phyloP scores from a whole-genome alignment of 305 asterid genomes.

The Galium porrigens region DNA sequence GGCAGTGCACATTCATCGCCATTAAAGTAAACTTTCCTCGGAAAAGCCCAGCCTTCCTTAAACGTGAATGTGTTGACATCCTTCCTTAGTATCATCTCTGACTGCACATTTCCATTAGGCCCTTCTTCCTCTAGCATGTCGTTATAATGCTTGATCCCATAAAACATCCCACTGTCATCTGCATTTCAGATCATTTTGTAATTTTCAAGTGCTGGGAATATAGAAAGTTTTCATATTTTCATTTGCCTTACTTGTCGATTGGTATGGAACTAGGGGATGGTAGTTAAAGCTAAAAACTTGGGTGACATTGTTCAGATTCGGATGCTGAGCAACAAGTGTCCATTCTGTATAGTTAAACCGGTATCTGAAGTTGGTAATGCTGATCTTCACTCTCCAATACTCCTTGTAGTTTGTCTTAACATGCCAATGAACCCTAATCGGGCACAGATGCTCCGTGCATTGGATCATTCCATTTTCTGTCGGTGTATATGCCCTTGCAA shows the following conservation, averaged over 20 bases:
- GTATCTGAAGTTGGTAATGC: constrained; percentile 36
- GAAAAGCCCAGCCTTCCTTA: constrained; percentile 8
- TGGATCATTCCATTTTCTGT: constrained; percentile 14
- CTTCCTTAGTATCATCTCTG: constrained; percentile 5
- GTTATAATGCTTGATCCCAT: constrained; percentile 5
- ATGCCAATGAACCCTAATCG: constrained; percentile 51
- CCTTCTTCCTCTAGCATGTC: neutral
- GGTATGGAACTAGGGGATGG: constrained; percentile 25
- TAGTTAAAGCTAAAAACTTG: constrained; percentile 40
- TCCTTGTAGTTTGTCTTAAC: constrained; percentile 34
- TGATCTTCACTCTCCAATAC: constrained; percentile 42
- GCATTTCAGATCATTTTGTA: neutral
- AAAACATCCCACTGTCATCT: constrained; percentile 8
- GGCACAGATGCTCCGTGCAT: constrained; percentile 49
- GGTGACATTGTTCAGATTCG: constrained; percentile 34
- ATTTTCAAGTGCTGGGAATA: neutral
- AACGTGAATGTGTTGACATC: constrained; percentile 4
- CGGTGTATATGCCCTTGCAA: constrained; percentile 10
- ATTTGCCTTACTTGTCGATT: constrained; percentile 29
- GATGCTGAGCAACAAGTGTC: constrained; percentile 44
- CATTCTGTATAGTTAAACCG: constrained; percentile 39
- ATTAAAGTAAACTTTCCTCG: constrained; percentile 6
- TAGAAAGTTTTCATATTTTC: neutral
- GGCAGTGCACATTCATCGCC: constrained; percentile 6
- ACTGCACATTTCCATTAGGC: constrained; percentile 5